Evolutionary conservation across 2,329 filamentous ascomycete species (phyloP), one percentile per base, ranked within the genome.

Genomic region (Mariannaea elegans): DNA sequence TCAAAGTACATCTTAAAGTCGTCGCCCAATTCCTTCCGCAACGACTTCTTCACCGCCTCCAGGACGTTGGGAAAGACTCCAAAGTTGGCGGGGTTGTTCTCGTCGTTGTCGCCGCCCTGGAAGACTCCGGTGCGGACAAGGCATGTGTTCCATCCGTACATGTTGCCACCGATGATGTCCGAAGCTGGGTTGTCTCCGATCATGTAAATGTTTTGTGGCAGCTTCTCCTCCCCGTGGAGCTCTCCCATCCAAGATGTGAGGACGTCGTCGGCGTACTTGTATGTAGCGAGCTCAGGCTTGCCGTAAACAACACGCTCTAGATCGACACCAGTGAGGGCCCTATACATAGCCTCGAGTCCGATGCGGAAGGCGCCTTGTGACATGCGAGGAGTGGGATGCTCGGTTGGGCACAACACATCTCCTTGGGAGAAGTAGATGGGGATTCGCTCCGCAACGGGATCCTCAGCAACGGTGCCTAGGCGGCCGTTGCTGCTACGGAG

Each of bases 341-440:
- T 75, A 91, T 92, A 97, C 8, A 94, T 84, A 1, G 92, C 93
- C 63, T 88, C 84, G 4, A 97, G 78, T 0, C 92, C 90, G 29
- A 89, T 89, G 61, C 90, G 87, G 78, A 97, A 97, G 2, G 90
- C 92, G 39, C 94, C 94, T 78, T 97, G 94, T 0, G 93, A 94
- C 41, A 97, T 83, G 6, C 94, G 89, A 10, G 93, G 91, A 23
- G 91, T 83, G 64, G 90, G 91, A 75, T 95, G 94, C 31, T 84
- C 85, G 0, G 92, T 89, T 24, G 92, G 90, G 93, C 93, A 97
- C 72, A 92, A 85, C 12, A 97, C 79, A 78, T 97, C 94, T 0
- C 90, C 88, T 74, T 97, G 97, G 39, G 88, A 92, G 77, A 94
- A 97, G 78, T 89, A 95, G 9, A 97, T 79, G 23, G 81, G 80